Evolutionary conservation across 371 early-diverging fungal genomes (phyloP), one percentile per base, ranked within the genome.

Genomic region (Rhizomucor pusillus): DNA sequence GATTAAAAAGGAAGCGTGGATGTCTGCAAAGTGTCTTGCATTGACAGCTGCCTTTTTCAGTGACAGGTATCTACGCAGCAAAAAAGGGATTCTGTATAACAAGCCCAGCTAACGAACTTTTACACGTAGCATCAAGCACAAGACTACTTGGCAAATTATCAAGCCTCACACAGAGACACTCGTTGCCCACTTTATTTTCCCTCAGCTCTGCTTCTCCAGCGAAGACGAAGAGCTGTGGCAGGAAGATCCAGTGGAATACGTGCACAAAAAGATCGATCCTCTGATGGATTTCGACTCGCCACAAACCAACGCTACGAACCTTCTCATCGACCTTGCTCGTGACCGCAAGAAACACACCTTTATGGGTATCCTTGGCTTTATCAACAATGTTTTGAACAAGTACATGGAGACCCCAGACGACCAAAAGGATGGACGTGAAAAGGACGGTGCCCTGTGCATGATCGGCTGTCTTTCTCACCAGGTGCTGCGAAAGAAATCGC

Each of bases 381-480:
- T 91, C 71, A 87, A 91, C 71, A 63, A 56, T 23, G 77, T 90
- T 12, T 62, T 94, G 25, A 74, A 73, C 45, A 72, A 69, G 44
- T 73, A 77, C 46, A 22, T 78, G 52, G 79, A 81, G 49, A 66
- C 80, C 13, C 79, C 88, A 6, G 79, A 70, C 20, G 87, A 86
- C 18, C 71, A 82, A 44, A 81, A 86, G 67, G 77, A 88, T 56
- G 88, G 86, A n/a, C 75, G 77, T 14, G 79, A 82, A 18, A 95
- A 95, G 77, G 91, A 94, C 66, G 94, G 94, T 54, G 94, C 93
- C 1, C 68, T 97, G 25, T 75, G 75, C 50, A 91, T 95, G 88
- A 87, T 95, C 65, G 79, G 84, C 3, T 68, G 79, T 13, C 67
- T 92, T 14, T 74, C 86, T 18, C 75, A 81, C 41, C 58, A 77